A percentile compares a stretch with the other conserved stretches of the same genome.
These are phyloP conservation scores for Triticum turgidum DNA, from an alignment of 176 grass and related monocot species.

Conservation along the genomic window DNA sequence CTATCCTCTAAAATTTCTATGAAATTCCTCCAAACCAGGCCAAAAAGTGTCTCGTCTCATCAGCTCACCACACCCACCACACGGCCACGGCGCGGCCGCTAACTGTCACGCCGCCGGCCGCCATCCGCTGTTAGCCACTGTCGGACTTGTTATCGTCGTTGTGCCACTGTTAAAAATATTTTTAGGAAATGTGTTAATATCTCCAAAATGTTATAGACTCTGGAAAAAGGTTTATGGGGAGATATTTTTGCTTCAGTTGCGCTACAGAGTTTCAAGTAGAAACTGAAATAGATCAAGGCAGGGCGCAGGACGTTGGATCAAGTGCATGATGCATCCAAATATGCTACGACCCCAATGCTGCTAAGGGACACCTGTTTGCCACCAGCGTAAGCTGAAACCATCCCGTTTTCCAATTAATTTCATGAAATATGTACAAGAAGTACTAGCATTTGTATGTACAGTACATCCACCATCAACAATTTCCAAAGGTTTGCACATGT, in stretches of 20 bases:
- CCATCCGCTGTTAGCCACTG: too few relatives aligned
- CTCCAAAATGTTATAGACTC: too few relatives aligned
- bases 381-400: neutral
- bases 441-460: neutral
- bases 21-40: too few relatives aligned
- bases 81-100: too few relatives aligned
- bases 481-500: neutral
- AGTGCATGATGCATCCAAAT: neutral
- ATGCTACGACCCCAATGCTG: neutral
- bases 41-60: too few relatives aligned
- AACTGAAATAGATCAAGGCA: neutral
- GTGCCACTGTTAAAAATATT: too few relatives aligned
- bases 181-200: too few relatives aligned
- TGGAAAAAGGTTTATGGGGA: too few relatives aligned
- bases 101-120: too few relatives aligned
- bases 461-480: neutral
- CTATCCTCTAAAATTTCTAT: too few relatives aligned
- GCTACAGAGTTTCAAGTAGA: neutral
- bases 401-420: neutral
- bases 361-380: neutral
- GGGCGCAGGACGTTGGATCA: neutral
- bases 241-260: neutral
- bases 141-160: too few relatives aligned
- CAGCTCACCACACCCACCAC: too few relatives aligned
- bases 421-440: conserved; percentile 23